Percentiles rank a stretch among this genome's conserved stretches.
phyloP scores from a whole-genome alignment of 192 early-diverging fungal genomes.

The Coemansia sp. region DNA sequence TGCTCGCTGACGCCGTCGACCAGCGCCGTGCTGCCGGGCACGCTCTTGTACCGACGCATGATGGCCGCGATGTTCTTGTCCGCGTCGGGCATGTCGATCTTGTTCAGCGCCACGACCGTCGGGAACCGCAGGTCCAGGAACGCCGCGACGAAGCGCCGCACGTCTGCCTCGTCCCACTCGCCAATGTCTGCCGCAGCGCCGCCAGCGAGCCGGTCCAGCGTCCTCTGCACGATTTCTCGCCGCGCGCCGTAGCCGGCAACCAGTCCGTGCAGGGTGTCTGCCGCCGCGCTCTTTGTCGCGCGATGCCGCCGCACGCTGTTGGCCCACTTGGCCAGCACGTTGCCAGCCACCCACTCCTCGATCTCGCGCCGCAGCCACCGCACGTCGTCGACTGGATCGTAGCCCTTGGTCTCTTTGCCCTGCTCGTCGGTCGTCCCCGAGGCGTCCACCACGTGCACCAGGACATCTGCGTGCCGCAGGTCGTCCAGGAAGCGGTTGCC shows the following conservation, averaged over 20 bases:
- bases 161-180: conserved; percentile 62
- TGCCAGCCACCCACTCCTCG: conserved; percentile 71
- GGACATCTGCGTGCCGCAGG: conserved; percentile 67
- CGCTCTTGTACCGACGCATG: conserved; percentile 59
- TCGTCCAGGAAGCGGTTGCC: conserved; percentile 84
- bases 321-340: conserved; percentile 66
- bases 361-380: conserved; percentile 77
- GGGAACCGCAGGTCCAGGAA: conserved; percentile 80
- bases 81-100: conserved; percentile 79
- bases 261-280: conserved; percentile 50
- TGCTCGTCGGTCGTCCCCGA: conserved; percentile 76
- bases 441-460: conserved; percentile 84
- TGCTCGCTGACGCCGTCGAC: conserved; percentile 35
- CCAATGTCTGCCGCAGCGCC: conserved; percentile 36
- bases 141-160: conserved; percentile 58
- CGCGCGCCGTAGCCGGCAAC: conserved; percentile 48
- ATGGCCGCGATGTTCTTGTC: conserved; percentile 81
- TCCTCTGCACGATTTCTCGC: conserved; percentile 26
- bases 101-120: conserved; percentile 80
- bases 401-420: conserved; percentile 74
- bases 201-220: conserved; percentile 24
- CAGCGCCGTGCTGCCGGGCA: neutral
- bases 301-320: conserved; percentile 65
- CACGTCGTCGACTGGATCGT: conserved; percentile 81
- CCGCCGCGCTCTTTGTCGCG: conserved; percentile 45